phyloP scores from a whole-genome alignment of 768 basidiomycete genomes.

The Kwoniella botswanensis region DNA sequence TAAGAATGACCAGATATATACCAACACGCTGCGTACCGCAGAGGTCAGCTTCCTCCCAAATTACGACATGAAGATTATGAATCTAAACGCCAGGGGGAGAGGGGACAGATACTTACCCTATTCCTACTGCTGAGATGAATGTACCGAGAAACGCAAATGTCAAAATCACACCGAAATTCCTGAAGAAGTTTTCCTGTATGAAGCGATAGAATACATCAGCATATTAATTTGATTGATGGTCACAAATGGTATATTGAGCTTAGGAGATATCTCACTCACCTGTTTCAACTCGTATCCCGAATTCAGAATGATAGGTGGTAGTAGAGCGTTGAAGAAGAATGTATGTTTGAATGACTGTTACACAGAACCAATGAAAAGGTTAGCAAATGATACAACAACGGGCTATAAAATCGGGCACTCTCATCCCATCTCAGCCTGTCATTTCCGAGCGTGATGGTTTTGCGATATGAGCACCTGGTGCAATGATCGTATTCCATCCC shows the following conservation, averaged over 20 bases:
- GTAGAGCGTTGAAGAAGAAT: slow-evolving; percentile 94
- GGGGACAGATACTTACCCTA: slow-evolving; percentile 71
- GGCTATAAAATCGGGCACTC: no score
- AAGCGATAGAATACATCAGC: background rate
- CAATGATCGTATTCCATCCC: no score
- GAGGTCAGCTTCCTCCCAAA: background rate
- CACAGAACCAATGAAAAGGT: no score
- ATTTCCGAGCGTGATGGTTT: no score
- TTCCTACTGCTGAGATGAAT: slow-evolving; percentile 92
- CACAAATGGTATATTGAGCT: no score
- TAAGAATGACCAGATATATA: slow-evolving; percentile 91
- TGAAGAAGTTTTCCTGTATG: slow-evolving; percentile 91
- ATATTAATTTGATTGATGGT: no score
- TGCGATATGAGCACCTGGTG: no score
- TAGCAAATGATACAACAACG: no score
- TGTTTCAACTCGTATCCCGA: slow-evolving; percentile 98
- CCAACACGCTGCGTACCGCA: slow-evolving; percentile 70
- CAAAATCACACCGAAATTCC: slow-evolving; percentile 95
- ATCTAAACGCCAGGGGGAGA: background rate
- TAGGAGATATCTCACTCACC: slow-evolving; percentile 61
- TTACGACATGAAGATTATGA: background rate
- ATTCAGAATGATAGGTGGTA: slow-evolving; percentile 97
- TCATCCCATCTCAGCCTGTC: no score
- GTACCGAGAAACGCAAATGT: slow-evolving; percentile 86
- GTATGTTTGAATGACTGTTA: slow-evolving; percentile 98